A percentile compares a stretch with the other conserved stretches of the same genome.
Conservation (phyloP, 257 asterid genomes). For the Ballota nigra region DNA sequence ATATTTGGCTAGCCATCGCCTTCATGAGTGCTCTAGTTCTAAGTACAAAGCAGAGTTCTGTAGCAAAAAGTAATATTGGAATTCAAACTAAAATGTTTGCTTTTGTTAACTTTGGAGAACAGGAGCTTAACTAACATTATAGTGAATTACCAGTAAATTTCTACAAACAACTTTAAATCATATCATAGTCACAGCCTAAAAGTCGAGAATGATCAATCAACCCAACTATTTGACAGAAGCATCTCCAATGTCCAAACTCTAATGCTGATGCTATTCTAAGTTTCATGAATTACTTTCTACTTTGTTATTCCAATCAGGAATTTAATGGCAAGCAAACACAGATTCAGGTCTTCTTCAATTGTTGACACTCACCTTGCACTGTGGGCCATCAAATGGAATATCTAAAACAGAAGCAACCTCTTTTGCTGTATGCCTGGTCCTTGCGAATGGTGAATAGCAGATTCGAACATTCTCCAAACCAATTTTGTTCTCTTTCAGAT, state of each 20-base stretch:
- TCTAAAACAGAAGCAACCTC: conserved; percentile 66
- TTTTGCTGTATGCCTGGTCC: conserved; percentile 85
- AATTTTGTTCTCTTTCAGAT: conserved; percentile 43
- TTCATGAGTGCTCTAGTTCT: neutral
- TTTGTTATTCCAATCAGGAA: neutral
- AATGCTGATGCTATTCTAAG: neutral
- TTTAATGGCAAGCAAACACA: neutral
- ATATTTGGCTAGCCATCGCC: neutral
- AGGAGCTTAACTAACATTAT: neutral
- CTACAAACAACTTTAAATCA: conserved; percentile 10
- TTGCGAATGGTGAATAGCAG: conserved; percentile 94
- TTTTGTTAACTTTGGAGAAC: neutral
- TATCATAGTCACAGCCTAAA: conserved; percentile 4
- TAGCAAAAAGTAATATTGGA: conserved; percentile 5
- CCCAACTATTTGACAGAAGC: neutral
- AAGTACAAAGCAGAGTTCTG: neutral
- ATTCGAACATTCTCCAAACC: conserved; percentile 64
- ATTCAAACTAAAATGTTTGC: neutral
- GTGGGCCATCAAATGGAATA: conserved; percentile 75
- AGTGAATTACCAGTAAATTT: neutral
- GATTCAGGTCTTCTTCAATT: conserved; percentile 1
- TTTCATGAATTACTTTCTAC: neutral
- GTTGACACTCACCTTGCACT: conserved; percentile 54
- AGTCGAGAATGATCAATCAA: neutral
- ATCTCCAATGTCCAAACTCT: neutral